Evolutionary conservation across 331 rosid species (phyloP).

Genomic region (Spiraea crenata): DNA sequence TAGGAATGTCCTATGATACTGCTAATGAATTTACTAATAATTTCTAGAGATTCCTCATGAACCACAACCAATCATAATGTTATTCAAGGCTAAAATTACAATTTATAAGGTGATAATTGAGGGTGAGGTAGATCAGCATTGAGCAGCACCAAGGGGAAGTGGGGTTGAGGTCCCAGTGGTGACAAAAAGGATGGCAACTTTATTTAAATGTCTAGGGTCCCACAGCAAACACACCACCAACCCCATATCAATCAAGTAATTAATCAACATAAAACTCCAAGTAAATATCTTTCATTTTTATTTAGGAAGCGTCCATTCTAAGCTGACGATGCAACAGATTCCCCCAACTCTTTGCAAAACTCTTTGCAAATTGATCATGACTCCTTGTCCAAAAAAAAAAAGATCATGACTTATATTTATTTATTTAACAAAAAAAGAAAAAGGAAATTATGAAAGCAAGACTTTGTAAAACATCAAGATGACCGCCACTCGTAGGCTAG

Average conservation of each 20-base stretch:
- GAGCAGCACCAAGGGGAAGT: neutral
- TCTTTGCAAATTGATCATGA: no score
- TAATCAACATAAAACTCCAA: slow-evolving; percentile 39
- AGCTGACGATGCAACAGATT: slow-evolving; percentile 22
- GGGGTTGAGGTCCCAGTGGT: slow-evolving; percentile 18
- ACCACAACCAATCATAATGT: slow-evolving; percentile 11
- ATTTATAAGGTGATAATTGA: neutral
- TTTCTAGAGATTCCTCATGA: neutral
- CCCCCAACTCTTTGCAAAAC: neutral
- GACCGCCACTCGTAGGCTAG: neutral
- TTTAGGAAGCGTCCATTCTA: slow-evolving; percentile 17
- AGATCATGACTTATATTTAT: no score
- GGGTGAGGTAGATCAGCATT: slow-evolving; percentile 17
- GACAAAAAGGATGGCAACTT: slow-evolving; percentile 35
- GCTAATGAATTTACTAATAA: neutral
- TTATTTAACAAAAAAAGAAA: neutral
- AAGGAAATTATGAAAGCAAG: neutral
- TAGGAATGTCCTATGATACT: neutral
- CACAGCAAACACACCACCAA: neutral
- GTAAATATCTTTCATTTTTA: slow-evolving; percentile 39
- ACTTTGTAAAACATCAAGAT: slow-evolving; percentile 3
- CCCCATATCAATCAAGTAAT: slow-evolving; percentile 15
- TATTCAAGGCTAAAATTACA: slow-evolving; percentile 7
- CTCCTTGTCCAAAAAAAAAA: no score
- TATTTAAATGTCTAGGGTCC: slow-evolving; percentile 25